phyloP scores from a whole-genome alignment of 2,329 filamentous ascomycete species.

The Aureobasidium namibiae region DNA sequence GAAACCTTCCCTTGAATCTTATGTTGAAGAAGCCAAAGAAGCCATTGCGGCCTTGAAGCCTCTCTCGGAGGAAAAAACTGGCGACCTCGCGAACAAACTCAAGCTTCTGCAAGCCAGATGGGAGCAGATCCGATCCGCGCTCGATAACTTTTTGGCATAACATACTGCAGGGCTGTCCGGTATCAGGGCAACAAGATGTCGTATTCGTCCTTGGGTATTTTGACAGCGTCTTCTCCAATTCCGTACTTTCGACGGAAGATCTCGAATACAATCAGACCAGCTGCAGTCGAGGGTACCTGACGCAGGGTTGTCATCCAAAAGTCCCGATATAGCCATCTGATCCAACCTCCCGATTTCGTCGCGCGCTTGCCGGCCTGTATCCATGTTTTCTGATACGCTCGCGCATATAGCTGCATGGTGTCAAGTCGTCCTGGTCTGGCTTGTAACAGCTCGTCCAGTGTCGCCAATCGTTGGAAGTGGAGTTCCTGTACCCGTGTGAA shows the following conservation, averaged over 20 bases:
- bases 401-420: constrained; percentile 59
- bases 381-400: constrained; percentile 62
- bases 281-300: constrained; percentile 69
- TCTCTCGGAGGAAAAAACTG: not conserved
- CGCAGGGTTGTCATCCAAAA: constrained; percentile 66
- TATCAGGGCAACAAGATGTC: constrained; percentile 55
- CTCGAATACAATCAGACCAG: constrained; percentile 72
- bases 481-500: constrained; percentile 62
- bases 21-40: constrained; percentile 4
- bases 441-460: constrained; percentile 51
- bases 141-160: constrained; percentile 13
- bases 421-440: constrained; percentile 20
- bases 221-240: constrained; percentile 51
- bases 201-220: constrained; percentile 61
- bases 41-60: constrained; percentile 12
- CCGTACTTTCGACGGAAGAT: constrained; percentile 66
- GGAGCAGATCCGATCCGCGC: constrained; percentile 30
- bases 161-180: not conserved
- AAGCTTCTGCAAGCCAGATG: constrained; percentile 23
- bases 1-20: constrained; percentile 15
- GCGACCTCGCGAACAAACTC: constrained; percentile 10
- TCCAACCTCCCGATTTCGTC: constrained; percentile 48
- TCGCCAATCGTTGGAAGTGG: constrained; percentile 65
- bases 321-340: constrained; percentile 59
- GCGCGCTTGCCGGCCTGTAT: constrained; percentile 53